Evolutionary conservation across 2,329 filamentous ascomycete species (phyloP).

Genomic region (Aureobasidium vineae): DNA sequence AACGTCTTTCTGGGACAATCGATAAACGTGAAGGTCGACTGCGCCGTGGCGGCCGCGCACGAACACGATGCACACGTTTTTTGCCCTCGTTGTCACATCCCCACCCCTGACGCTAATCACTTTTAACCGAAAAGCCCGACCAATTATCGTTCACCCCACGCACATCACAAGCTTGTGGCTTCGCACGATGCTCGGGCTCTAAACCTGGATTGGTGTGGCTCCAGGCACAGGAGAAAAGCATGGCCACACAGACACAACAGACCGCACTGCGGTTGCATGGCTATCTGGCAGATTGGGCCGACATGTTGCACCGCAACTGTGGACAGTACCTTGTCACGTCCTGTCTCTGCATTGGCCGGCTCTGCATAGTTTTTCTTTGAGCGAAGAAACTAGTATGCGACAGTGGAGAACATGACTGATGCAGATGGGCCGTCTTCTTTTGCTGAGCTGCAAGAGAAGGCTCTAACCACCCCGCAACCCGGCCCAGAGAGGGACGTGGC

Average conservation of each 20-base stretch:
- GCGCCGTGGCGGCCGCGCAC: neutral
- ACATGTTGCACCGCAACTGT: neutral
- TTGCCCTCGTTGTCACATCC: slow-evolving; percentile 15
- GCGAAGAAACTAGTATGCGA: neutral
- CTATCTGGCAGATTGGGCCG: slow-evolving; percentile 13
- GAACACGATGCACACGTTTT: slow-evolving; percentile 24
- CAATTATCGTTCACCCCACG: slow-evolving; percentile 12
- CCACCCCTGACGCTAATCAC: slow-evolving; percentile 24
- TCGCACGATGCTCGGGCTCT: neutral
- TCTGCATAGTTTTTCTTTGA: slow-evolving; percentile 14
- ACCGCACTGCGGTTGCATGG: slow-evolving; percentile 5
- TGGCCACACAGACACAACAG: slow-evolving; percentile 19
- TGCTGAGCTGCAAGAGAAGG: slow-evolving; percentile 24
- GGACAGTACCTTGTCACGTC: neutral
- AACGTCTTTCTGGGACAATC: slow-evolving; percentile 23
- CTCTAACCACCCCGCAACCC: slow-evolving; percentile 19
- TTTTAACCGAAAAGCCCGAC: neutral
- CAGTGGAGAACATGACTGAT: slow-evolving; percentile 19
- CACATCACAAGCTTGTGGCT: slow-evolving; percentile 17
- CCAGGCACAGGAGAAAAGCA: slow-evolving; percentile 13
- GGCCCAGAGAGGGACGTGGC: slow-evolving; percentile 11
- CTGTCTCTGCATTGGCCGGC: neutral
- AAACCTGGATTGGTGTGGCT: slow-evolving; percentile 2
- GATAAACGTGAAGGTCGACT: slow-evolving; percentile 24
- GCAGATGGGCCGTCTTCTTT: slow-evolving; percentile 14